These are phyloP conservation scores for Lactifluus volemus DNA, from an alignment of 768 basidiomycete genomes.

Conservation along the genomic window DNA sequence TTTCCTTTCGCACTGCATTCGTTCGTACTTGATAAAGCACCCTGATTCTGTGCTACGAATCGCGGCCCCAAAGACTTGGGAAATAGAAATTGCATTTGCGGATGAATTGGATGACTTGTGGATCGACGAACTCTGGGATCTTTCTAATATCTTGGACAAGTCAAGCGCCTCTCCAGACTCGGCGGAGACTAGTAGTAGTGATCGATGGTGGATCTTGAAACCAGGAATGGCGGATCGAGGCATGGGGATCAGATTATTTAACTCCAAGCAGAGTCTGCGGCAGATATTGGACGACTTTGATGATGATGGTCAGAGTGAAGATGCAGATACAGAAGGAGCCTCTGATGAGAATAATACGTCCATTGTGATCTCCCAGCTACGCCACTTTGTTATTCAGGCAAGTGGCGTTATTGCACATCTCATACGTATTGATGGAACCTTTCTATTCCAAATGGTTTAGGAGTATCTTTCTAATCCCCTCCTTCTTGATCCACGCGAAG, in stretches of 20 bases:
- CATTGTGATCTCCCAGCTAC: slow-evolving; percentile 76
- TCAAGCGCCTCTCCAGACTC: neutral
- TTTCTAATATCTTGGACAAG: slow-evolving; percentile 50
- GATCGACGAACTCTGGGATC: slow-evolving; percentile 87
- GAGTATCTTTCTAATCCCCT: slow-evolving; percentile 79
- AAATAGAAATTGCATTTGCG: slow-evolving; percentile 77
- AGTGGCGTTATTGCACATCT: slow-evolving; percentile 6
- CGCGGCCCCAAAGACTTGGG: slow-evolving; percentile 68
- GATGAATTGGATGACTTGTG: slow-evolving; percentile 95
- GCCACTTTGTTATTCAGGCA: slow-evolving; percentile 96
- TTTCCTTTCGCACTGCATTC: slow-evolving; percentile 69
- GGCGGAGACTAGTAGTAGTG: slow-evolving; percentile 1
- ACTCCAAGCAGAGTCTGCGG: slow-evolving; percentile 60
- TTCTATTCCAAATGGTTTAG: slow-evolving; percentile 32
- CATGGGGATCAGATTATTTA: slow-evolving; percentile 89
- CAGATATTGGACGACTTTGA: slow-evolving; percentile 81
- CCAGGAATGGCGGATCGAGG: slow-evolving; percentile 97
- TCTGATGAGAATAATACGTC: slow-evolving; percentile 31
- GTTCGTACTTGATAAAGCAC: slow-evolving; percentile 65
- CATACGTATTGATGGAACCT: neutral
- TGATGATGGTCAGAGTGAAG: slow-evolving; percentile 39
- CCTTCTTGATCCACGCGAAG: slow-evolving; percentile 60
- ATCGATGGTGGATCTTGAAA: slow-evolving; percentile 89
- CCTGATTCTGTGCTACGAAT: slow-evolving; percentile 44
- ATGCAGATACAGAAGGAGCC: slow-evolving; percentile 25